Percentiles rank a stretch among this genome's conserved stretches.
Conservation (phyloP, 2,329 filamentous ascomycete genomes). For the Nothomitra cinnamomea region DNA sequence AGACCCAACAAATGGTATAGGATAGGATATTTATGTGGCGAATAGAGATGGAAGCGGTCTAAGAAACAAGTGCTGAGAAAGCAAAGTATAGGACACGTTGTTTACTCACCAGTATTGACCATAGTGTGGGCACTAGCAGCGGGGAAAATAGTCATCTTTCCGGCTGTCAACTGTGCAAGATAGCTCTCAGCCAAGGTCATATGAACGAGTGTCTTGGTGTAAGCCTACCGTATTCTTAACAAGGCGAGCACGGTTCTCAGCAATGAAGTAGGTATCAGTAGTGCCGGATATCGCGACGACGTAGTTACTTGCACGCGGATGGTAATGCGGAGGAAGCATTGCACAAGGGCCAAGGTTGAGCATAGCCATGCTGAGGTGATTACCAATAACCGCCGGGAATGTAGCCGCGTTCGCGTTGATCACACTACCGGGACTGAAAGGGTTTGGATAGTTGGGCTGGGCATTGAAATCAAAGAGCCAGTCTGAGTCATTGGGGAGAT, state of each 20-base stretch:
- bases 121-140: conserved; percentile 31
- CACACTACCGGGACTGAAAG: conserved; percentile 29
- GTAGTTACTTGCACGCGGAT: conserved; percentile 32
- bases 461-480: conserved; percentile 34
- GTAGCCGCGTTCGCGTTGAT: conserved; percentile 35
- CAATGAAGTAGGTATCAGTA: conserved; percentile 33
- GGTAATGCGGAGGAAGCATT: conserved; percentile 33
- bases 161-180: conserved; percentile 26
- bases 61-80: no score
- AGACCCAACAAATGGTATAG: neutral
- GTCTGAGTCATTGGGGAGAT: conserved; percentile 24
- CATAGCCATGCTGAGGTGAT: conserved; percentile 31
- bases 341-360: conserved; percentile 32
- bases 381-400: conserved; percentile 29
- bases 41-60: no score
- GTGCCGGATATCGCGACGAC: conserved; percentile 31
- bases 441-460: conserved; percentile 25
- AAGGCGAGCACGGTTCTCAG: conserved; percentile 31
- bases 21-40: no score
- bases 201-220: no score
- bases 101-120: conserved; percentile 31
- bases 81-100: no score
- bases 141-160: conserved; percentile 34
- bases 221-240: conserved; percentile 25
- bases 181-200: no score